Evolutionary conservation across 495 filamentous ascomycete species (phyloP), one percentile per base, ranked within the genome.

Genomic region (Hypoxylon perforatum): DNA sequence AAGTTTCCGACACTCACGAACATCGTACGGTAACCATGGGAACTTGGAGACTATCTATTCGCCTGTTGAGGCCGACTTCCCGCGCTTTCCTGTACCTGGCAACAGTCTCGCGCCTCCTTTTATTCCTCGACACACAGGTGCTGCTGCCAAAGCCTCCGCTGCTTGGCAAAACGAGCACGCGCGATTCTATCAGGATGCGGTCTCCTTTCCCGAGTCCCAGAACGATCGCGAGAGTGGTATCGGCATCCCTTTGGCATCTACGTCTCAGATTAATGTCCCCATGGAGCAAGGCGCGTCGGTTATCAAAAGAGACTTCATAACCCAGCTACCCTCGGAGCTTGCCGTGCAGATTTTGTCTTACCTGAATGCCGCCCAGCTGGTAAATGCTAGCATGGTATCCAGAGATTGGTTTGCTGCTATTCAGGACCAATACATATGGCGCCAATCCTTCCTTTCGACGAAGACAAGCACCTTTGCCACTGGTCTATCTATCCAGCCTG

Each of bases 161-260:
- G 91, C 88, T 1, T 86, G 73, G 12, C 86, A 91, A 62, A 90
- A 90, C 69, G 87, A 91, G 58, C 78, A 73, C 62, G 48, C 57
- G 14, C 59, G 78, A 76, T 44, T 57, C 1, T 52, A 65, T 62
- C 39, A 68, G 56, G 56, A 78, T 74, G 42, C 66, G 49, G 30
- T 59, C n/a, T 61, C 69, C 21, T 55, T 73, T 0, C 73, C 80
- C 12, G 73, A 78, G 8, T 73, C 72, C n/a, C 67, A 76, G n/a
- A 75, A 80, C 58, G 90, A 93, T 70, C 82, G 86, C 25, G 91
- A 93, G 73, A 92, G 90, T 76, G 91, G 90, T n/a, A 90, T 94
- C 56, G 90, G 89, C 10, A 91, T 94, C 67, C 84, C 89, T n/a
- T 65, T 91, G 4, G 81, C 73, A 47, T 73, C 73, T 17, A 75